Evolutionary conservation across 2,329 filamentous ascomycete species (phyloP), one percentile per base, ranked within the genome.

Genomic region (Ophiostoma sp.): DNA sequence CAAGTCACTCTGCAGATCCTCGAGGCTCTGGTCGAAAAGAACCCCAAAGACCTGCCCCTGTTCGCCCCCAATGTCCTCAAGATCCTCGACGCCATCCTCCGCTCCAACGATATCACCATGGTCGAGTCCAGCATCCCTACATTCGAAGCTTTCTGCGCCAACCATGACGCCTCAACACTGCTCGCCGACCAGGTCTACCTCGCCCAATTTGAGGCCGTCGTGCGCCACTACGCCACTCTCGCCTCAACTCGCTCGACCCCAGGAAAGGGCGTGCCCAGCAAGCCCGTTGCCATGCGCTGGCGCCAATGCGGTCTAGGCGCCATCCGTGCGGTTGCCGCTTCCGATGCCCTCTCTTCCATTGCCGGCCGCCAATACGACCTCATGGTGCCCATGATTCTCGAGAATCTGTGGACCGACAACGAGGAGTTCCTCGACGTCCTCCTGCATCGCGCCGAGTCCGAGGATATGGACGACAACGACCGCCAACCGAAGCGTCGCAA

Each of bases 1-100:
- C 92, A 96, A 78, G 93, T 99, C 72, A 97, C 93, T 2, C 87
- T 99, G 69, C 91, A 96, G 78, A 97, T 99, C 74, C 84, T 97
- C 73, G 88, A 89, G 70, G 92, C 93, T 63, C 84, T 99, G 74
- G 93, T 98, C 78, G 93, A 98, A 76, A 97, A 97, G 80, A 87
- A 92, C 60, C 90, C 92, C 70, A 90, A 93, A 76, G 93, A 97
- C 77, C 87, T 97, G 65, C 91, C 92, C 66, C 87, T 99, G 66
- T 96, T 96, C 76, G 92, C 92, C 64, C 85, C 86, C 71, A 92
- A 91, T 75, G 88, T 97, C 68, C 86, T 98, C 76, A 91, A 89
- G 74, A 90, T 97, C 72, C 85, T 98, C 75, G 87, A 89, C 72
- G 89, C 89, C 68, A 89, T 98, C 74, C 85, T 98, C 67, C 87